Percentiles rank a stretch among this genome's conserved stretches.
Conservation (phyloP, 306 rosid species). For the Bauhinia variegata region DNA sequence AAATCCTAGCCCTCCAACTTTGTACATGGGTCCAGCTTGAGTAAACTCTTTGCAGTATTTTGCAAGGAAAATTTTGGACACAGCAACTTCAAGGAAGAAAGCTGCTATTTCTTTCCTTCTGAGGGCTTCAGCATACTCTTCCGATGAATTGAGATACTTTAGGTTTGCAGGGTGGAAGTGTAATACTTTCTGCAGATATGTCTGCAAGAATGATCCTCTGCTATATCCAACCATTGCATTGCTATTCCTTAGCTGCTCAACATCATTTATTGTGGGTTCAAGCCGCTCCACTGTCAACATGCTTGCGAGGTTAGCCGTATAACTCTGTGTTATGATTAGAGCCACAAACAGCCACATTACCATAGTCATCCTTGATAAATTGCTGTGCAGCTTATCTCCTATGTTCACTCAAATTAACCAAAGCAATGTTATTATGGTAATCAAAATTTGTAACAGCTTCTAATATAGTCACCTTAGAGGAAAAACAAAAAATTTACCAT, state of each 20-base stretch:
- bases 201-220: slow-evolving; percentile 33
- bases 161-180: not conserved
- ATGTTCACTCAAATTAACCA: not conserved
- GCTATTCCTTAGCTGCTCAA: slow-evolving; percentile 22
- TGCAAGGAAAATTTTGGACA: slow-evolving; percentile 53
- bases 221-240: slow-evolving; percentile 39
- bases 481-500: slow-evolving; percentile 45
- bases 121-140: slow-evolving; percentile 40
- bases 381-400: slow-evolving; percentile 45
- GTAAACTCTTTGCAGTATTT: slow-evolving; percentile 44
- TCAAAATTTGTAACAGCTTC: too few species aligned
- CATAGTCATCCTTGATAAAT: slow-evolving; percentile 44
- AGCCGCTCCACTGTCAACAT: slow-evolving; percentile 47
- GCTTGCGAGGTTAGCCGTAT: slow-evolving; percentile 47
- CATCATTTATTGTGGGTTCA: slow-evolving; percentile 39
- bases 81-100: slow-evolving; percentile 46
- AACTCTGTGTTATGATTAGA: slow-evolving; percentile 44
- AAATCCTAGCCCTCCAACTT: slow-evolving; percentile 66
- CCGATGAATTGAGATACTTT: slow-evolving; percentile 5
- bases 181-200: slow-evolving; percentile 34
- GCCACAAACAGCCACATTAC: slow-evolving; percentile 52
- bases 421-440: too few species aligned
- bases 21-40: slow-evolving; percentile 44
- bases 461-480: too few species aligned
- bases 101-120: slow-evolving; percentile 48